Evolutionary conservation across 2,329 filamentous ascomycete species (phyloP).

Genomic region (Lachnellula occidentalis): DNA sequence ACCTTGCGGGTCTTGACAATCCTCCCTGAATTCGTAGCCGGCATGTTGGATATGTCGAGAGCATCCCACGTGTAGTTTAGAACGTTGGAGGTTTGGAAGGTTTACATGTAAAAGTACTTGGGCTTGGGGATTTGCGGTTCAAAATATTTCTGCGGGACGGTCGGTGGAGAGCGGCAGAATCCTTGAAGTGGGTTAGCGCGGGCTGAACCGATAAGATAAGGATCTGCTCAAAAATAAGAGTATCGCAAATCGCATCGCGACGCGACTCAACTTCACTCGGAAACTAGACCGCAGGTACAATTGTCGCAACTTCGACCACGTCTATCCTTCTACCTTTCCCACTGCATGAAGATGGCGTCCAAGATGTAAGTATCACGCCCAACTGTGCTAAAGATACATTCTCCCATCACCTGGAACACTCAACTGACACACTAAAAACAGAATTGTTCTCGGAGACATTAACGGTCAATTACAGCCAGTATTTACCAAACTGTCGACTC

Average conservation of each 20-base stretch:
- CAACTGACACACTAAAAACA: constrained; percentile 16
- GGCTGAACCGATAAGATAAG: constrained; percentile 13
- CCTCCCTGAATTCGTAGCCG: constrained; percentile 57
- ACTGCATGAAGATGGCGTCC: constrained; percentile 41
- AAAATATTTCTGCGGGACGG: constrained; percentile 8
- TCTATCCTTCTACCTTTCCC: not conserved
- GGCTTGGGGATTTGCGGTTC: not conserved
- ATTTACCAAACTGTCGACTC: constrained; percentile 71
- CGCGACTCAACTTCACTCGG: not conserved
- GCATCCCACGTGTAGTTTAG: not conserved
- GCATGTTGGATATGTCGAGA: constrained; percentile 44
- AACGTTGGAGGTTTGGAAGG: too few species aligned
- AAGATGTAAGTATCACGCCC: constrained; percentile 17
- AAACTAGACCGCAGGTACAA: not conserved
- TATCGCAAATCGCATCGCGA: not conserved
- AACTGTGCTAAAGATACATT: not conserved
- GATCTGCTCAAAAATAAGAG: not conserved
- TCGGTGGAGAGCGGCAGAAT: constrained; percentile 15
- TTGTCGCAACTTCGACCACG: not conserved
- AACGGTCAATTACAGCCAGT: constrained; percentile 71
- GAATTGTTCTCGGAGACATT: constrained; percentile 68
- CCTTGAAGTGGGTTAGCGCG: constrained; percentile 3
- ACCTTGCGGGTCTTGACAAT: constrained; percentile 65
- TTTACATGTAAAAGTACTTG: not conserved
- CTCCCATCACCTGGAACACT: not conserved